phyloP scores from a whole-genome alignment of 2,329 filamentous ascomycete genomes.

The Pseudocercospora cruenta region DNA sequence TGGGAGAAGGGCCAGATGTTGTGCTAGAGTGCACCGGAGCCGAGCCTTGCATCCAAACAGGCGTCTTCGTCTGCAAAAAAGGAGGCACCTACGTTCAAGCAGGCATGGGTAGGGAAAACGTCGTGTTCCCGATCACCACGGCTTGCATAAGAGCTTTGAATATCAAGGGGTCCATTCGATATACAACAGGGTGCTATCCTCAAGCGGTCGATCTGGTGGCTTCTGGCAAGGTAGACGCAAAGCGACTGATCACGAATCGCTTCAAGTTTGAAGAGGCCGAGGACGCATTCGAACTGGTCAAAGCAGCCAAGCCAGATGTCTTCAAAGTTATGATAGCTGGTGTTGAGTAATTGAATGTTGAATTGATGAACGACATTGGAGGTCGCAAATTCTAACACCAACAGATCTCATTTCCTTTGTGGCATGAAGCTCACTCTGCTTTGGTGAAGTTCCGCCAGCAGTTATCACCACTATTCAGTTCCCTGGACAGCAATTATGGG shows the following conservation, averaged over 20 bases:
- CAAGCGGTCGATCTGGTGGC: slow-evolving; percentile 55
- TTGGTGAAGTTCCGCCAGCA: not conserved
- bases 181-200: slow-evolving; percentile 55
- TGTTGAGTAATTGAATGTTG: slow-evolving; percentile 31
- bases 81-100: slow-evolving; percentile 56
- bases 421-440: not conserved
- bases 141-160: slow-evolving; percentile 54
- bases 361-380: not conserved
- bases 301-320: slow-evolving; percentile 41
- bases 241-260: slow-evolving; percentile 45
- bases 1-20: slow-evolving; percentile 54
- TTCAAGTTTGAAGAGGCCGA: slow-evolving; percentile 53
- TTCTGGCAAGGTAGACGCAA: slow-evolving; percentile 51
- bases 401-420: not conserved
- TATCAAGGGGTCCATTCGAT: slow-evolving; percentile 57
- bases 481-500: not conserved
- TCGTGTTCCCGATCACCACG: slow-evolving; percentile 56
- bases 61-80: slow-evolving; percentile 49
- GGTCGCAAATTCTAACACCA: too few relatives aligned
- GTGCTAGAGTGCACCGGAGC: slow-evolving; percentile 56
- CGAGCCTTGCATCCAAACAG: slow-evolving; percentile 53
- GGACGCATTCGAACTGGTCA: slow-evolving; percentile 53
- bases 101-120: slow-evolving; percentile 55
- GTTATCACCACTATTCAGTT: not conserved
- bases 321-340: slow-evolving; percentile 52